These are phyloP conservation scores for Pseudozyma thailandica DNA, from an alignment of 1,284 basidiomycete species.

Conservation along the genomic window DNA sequence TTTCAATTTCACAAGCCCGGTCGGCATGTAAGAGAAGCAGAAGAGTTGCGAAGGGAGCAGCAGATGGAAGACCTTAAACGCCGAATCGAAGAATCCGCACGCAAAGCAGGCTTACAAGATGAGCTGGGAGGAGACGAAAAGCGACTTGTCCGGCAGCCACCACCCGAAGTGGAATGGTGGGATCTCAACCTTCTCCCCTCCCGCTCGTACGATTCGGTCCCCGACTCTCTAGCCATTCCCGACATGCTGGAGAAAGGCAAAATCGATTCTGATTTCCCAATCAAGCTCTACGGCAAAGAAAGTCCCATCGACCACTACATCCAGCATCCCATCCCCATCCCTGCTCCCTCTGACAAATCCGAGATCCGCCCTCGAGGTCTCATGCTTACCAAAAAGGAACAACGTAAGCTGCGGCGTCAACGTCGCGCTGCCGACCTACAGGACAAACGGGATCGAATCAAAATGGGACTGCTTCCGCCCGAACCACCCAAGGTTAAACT, in stretches of 20 bases:
- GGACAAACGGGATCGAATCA: constrained; percentile 92
- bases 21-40: constrained; percentile 59
- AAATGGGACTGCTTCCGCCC: constrained; percentile 94
- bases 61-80: constrained; percentile 91
- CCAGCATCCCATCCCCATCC: constrained; percentile 96
- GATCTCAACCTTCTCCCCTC: constrained; percentile 85
- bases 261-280: not conserved
- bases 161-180: constrained; percentile 97
- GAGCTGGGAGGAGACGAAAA: constrained; percentile 88
- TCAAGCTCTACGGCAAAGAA: constrained; percentile 69
- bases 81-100: constrained; percentile 88
- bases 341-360: constrained; percentile 86
- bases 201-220: constrained; percentile 79
- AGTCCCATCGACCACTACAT: constrained; percentile 90
- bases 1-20: constrained; percentile 65
- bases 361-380: constrained; percentile 72
- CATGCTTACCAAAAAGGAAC: constrained; percentile 75
- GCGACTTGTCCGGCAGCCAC: constrained; percentile 79
- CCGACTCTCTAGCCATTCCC: constrained; percentile 70
- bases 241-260: constrained; percentile 72
- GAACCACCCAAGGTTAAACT: constrained; percentile 96
- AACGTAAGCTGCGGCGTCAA: constrained; percentile 95
- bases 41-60: constrained; percentile 68
- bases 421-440: constrained; percentile 87
- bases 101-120: constrained; percentile 89